These are phyloP conservation scores for Mrakia hoshinonis DNA, from an alignment of 768 basidiomycete species.

Conservation along the genomic window DNA sequence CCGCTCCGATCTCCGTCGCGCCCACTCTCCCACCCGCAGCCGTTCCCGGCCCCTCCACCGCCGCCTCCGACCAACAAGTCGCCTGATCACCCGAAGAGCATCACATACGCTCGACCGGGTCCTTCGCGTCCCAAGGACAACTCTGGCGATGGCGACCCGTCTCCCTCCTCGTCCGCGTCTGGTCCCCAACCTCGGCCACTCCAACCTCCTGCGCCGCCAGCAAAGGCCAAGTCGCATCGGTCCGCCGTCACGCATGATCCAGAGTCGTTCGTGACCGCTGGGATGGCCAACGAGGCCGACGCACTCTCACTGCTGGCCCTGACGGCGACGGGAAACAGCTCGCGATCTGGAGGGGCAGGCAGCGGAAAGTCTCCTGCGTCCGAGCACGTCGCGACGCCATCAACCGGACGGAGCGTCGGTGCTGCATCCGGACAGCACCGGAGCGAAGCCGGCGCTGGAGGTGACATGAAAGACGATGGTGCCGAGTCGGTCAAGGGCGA, in stretches of 20 bases:
- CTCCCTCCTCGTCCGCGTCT: neutral
- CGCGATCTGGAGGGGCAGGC: neutral
- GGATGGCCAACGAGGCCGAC: conserved; percentile 28
- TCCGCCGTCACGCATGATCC: neutral
- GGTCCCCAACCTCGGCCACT: neutral
- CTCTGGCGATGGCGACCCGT: neutral
- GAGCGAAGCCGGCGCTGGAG: neutral
- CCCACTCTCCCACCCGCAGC: too few species aligned
- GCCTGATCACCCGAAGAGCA: too few species aligned
- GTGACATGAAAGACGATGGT: neutral
- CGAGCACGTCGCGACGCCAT: conserved; percentile 15
- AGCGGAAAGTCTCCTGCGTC: conserved; percentile 8
- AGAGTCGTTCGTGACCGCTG: conserved; percentile 22
- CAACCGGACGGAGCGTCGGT: neutral
- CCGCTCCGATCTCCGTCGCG: neutral
- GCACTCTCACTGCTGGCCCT: conserved; percentile 23
- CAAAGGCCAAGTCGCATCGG: neutral
- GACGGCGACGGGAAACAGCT: conserved; percentile 16
- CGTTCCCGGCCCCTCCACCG: too few species aligned
- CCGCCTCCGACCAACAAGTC: too few species aligned
- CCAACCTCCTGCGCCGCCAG: neutral
- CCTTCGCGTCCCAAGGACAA: neutral
- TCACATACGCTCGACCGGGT: neutral
- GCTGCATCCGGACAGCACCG: neutral
- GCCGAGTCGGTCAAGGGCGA: neutral